Evolutionary conservation across 106 monocot genomes (phyloP), one percentile per base, ranked within the genome.

Genomic region (Allium sativum): DNA sequence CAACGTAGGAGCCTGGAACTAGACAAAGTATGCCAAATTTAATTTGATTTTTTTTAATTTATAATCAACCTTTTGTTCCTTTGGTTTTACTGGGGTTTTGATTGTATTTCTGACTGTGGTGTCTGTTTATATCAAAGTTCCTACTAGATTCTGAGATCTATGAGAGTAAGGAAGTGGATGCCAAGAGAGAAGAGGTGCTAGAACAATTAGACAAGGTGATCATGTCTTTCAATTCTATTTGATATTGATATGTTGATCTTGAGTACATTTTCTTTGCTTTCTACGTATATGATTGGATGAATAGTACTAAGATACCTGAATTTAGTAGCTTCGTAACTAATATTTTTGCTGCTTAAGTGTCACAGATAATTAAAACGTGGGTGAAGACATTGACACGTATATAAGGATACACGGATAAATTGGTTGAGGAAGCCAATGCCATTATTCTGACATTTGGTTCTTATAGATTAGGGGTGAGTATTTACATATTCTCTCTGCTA

Each of bases 381-480:
- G 96, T 96, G 14, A 96, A 87, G 75, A 75, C 84, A 20, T 73
- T 96, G 48, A 91, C 96, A 58, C 70, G 51, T 21, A 75, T 84
- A 61, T 75, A 87, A 62, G 96, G 90, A 4, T 96, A 96, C 61
- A 82, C 70, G 69, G 96, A 90, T 64, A 90, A 96, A 60, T 84
- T 91, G 90, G 79, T 91, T 20, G 84, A 91, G 65, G 86, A 87
- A 90, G 31, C 90, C 45, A 96, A 96, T 82, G 96, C 96, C 18
- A 74, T 87, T 71, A 84, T 96, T 54, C 82, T 76, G 55, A 96
- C 96, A 9, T 96, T 96, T 84, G 96, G 96, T 56, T 96, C 96
- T 57, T 96, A 91, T 62, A 77, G 96, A 4, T 71, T 96, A 68
- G 96, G 96, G 79, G 96, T 96, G 87, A 31, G 31, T 31, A 31